Percentiles rank a stretch among this genome's conserved stretches.
Conservation (phyloP, 1,284 basidiomycete species). For the Schizopora paradoxa region DNA sequence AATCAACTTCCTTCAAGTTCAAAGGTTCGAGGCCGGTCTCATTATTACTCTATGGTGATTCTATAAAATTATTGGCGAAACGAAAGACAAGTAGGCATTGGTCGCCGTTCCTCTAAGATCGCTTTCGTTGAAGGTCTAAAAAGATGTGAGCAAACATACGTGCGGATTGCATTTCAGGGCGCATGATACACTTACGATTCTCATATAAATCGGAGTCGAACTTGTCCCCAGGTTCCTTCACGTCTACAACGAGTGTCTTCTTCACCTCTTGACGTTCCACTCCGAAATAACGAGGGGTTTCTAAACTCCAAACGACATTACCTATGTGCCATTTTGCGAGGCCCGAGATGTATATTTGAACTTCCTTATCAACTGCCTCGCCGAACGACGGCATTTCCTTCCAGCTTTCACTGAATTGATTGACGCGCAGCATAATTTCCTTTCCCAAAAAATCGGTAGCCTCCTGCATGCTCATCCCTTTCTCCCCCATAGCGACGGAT, state of each 20-base stretch:
- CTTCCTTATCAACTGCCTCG: conserved; percentile 28
- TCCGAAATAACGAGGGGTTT: conserved; percentile 39
- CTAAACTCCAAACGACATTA: conserved; percentile 40
- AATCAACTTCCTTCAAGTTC: neutral
- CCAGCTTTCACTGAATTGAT: conserved; percentile 41
- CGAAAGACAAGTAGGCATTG: neutral
- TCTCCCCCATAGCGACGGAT: conserved; percentile 57
- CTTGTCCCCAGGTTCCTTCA: no score
- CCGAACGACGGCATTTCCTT: conserved; percentile 10
- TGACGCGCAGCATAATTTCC: conserved; percentile 46
- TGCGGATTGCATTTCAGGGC: no score
- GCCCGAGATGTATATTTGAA: conserved; percentile 41
- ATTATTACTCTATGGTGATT: neutral
- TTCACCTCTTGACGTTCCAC: conserved; percentile 29
- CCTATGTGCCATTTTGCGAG: conserved; percentile 45
- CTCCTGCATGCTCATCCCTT: conserved; percentile 46
- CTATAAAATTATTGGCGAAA: neutral
- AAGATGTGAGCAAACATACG: no score
- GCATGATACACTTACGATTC: no score
- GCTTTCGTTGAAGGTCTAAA: no score
- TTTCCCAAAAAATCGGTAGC: conserved; percentile 52
- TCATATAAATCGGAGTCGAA: no score
- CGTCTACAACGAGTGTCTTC: conserved; percentile 11
- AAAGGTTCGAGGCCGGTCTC: neutral
- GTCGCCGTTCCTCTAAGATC: neutral